Evolutionary conservation across 495 filamentous ascomycete species (phyloP).

Genomic region (Penicillium simplicissimum): DNA sequence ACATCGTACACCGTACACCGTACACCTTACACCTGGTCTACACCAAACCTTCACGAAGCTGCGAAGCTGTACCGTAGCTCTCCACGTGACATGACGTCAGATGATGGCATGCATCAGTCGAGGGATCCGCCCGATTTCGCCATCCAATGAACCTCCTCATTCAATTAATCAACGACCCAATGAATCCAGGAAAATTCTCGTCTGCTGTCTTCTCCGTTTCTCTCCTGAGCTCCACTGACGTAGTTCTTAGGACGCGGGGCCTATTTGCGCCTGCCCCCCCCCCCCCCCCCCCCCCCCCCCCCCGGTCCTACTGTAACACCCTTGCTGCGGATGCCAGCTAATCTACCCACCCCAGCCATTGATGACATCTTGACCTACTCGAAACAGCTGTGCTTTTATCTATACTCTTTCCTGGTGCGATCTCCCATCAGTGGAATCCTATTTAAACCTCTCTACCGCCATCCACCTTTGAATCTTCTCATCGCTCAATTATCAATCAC

Average conservation of each 20-base stretch:
- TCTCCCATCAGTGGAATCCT: neutral
- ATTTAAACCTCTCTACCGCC: neutral
- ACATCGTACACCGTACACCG: too few species aligned
- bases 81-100: conserved; percentile 29
- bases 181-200: neutral
- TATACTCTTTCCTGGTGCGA: neutral
- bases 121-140: neutral
- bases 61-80: neutral
- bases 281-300: too few species aligned
- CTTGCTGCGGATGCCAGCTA: conserved; percentile 1
- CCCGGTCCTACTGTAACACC: neutral
- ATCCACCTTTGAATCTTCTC: neutral
- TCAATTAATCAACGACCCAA: neutral
- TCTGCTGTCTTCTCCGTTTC: conserved; percentile 16
- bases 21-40: too few species aligned
- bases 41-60: too few species aligned
- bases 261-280: too few species aligned
- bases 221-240: conserved; percentile 22
- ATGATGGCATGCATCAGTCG: conserved; percentile 23
- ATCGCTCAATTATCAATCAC: neutral
- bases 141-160: conserved; percentile 2
- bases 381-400: neutral
- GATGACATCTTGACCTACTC: conserved; percentile 12
- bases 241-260: conserved; percentile 8
- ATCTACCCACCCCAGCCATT: conserved; percentile 6